Evolutionary conservation across 768 basidiomycete species (phyloP), one percentile per base, ranked within the genome.

Genomic region (Lyophyllum shimeji): DNA sequence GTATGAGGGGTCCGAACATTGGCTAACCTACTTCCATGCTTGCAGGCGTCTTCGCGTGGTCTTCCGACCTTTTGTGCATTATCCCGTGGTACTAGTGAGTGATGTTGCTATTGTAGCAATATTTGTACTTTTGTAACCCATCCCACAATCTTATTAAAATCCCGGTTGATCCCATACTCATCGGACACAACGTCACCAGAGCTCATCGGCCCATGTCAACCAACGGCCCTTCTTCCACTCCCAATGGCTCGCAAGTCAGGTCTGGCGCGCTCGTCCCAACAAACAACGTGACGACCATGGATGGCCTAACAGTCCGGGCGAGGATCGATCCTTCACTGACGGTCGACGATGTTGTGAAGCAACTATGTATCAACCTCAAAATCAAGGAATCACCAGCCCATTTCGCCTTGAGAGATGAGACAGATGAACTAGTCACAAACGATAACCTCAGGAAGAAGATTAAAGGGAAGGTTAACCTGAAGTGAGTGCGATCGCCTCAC

Each of bases 361-460:
- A 93, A 69, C 80, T 94, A 9, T 93, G 91, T 63, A 72, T 86
- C 60, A 93, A 86, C 71, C 75, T 96, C 60, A 86, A 88, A 70
- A 84, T 93, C 55, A 83, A 83, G 55, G 90, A 90, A 37, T 79
- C 88, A 0, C 80, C 90, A 1, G 78, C 80, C 1, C 74, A 89
- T 59, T 94, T 83, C 66, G 89, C 92, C 1, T 70, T 96, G 56
- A 80, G 93, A 62, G 92, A 95, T 67, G 89, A 92, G 62, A 82
- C 79, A 15, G 89, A 90, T 57, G 90, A 90, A 60, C 71, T 95
- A 46, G 87, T 97, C 17, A 95, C 92, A 24, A 89, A 90, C 63
- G 91, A 93, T 60, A 95, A 95, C 66, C 67, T 97, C 64, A 80
- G 85, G 66, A 85, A 82, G 73, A 90, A 89, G 75, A 90, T 95